Base-by-base conservation (phyloP, 495 filamentous ascomycete species). In the Gamarada debralockiae region DNA sequence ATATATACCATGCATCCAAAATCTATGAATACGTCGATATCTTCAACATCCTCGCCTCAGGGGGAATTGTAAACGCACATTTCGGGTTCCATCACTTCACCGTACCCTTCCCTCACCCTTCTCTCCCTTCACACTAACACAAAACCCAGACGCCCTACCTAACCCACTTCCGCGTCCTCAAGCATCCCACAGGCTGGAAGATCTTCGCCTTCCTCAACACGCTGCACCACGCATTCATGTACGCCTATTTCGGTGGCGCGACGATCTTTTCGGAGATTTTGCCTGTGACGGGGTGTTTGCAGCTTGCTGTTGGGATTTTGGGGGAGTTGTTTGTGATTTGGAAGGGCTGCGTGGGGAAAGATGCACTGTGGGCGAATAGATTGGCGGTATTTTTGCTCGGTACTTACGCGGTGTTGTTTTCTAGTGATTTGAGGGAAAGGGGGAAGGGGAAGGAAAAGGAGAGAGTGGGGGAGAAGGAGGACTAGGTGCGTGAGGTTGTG, bases 81-180 rank as follows among this genome's bases (percentile, higher is more conserved):
- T 53, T 53, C 18, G 18, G 40, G n/a, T 45, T 53, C 25, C 50
- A 53, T 53, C 50, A 46, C 45, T 40, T 50, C 15, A 50, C 33
- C 0, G n/a, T n/a, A n/a, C 25, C 36, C 3, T 29, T 15, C 24
- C 22, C 23, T 14, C n/a, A n/a, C n/a, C 20, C 18, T n/a, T 14
- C 22, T 27, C 3, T 21, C n/a, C 36, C 20, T 23, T n/a, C n/a
- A n/a, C n/a, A n/a, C n/a, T n/a, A n/a, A n/a, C n/a, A n/a, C n/a
- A n/a, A n/a, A n/a, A n/a, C n/a, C n/a, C n/a, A n/a, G n/a, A 47
- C 31, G 12, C 42, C 29, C 15, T 47, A 46, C 42, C 12, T 46
- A 8, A 47, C 25, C 21, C 27, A 38, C 18, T 3, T 37, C 17
- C 39, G 38, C 8, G 25, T 44, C 23, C 17, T 44, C 3, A 7